A percentile compares a stretch with the other conserved stretches of the same genome.
These are phyloP conservation scores for Conringia planisiliqua DNA, from an alignment of 345 rosid species.

Conservation along the genomic window DNA sequence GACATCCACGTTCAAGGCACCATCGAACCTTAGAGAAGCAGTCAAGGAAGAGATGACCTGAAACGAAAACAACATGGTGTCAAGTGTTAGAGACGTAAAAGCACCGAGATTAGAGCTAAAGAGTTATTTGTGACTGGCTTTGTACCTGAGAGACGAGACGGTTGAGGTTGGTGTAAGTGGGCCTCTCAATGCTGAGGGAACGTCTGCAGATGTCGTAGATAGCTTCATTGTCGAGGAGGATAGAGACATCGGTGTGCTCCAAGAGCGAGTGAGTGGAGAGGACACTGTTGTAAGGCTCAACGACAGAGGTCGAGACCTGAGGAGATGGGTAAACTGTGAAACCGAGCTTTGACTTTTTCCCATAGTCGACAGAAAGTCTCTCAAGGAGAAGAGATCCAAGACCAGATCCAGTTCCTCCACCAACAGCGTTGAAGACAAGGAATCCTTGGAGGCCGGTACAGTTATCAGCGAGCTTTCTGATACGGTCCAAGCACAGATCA, in stretches of 20 bases:
- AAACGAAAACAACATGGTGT: too few relatives aligned
- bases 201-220: conserved; percentile 76
- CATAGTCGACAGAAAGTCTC: conserved; percentile 72
- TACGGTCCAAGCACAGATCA: conserved; percentile 73
- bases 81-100: too few relatives aligned
- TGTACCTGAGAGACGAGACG: conserved; percentile 71
- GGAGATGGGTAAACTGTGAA: conserved; percentile 83
- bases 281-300: conserved; percentile 80
- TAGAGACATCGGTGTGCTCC: conserved; percentile 75
- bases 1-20: conserved; percentile 75
- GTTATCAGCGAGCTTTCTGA: conserved; percentile 75
- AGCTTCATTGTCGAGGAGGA: conserved; percentile 47
- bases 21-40: conserved; percentile 77
- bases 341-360: conserved; percentile 71
- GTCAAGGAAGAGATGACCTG: conserved; percentile 76
- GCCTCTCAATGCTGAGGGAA: conserved; percentile 68
- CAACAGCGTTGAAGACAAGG: conserved; percentile 77
- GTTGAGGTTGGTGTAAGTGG: conserved; percentile 76
- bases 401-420: conserved; percentile 86
- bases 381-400: conserved; percentile 75
- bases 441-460: conserved; percentile 86
- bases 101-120: background rate
- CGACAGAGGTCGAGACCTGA: conserved; percentile 72
- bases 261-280: conserved; percentile 69
- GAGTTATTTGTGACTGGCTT: too few relatives aligned